Conservation (phyloP, 305 asterid species). For the Fraxinus baroniana region DNA sequence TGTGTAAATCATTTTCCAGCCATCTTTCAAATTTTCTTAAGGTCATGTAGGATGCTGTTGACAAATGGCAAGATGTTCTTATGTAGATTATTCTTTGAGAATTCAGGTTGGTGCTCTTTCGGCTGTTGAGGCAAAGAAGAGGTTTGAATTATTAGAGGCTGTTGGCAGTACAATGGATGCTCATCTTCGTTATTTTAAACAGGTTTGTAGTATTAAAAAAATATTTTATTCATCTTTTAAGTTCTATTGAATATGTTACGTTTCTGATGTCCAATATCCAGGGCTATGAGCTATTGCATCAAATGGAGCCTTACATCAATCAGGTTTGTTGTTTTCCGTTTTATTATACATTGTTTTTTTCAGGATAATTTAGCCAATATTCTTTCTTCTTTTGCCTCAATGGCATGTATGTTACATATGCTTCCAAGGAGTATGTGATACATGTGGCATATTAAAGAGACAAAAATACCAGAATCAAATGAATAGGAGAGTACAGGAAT, state of each 20-base stretch:
- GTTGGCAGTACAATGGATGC: constrained; percentile 86
- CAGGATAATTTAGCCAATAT: constrained; percentile 5
- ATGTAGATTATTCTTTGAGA: constrained; percentile 26
- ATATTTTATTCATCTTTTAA: neutral
- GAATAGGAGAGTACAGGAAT: neutral
- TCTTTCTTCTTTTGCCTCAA: constrained; percentile 9
- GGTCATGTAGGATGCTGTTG: constrained; percentile 5
- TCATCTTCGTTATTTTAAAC: constrained; percentile 82
- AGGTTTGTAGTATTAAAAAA: constrained; percentile 41
- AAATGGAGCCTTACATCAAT: constrained; percentile 90
- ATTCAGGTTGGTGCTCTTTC: constrained; percentile 83
- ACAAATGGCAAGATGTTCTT: constrained; percentile 17
- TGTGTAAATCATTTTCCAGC: constrained; percentile 33
- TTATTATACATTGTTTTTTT: constrained; percentile 2
- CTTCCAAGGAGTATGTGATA: neutral
- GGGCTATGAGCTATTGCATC: constrained; percentile 90
- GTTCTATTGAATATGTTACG: constrained; percentile 22
- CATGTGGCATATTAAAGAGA: constrained; percentile 3
- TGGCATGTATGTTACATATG: neutral
- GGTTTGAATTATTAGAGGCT: constrained; percentile 84
- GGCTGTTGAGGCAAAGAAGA: constrained; percentile 87
- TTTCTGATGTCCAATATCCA: constrained; percentile 37
- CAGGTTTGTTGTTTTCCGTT: constrained; percentile 50
- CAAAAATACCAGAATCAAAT: neutral
- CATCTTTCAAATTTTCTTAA: constrained; percentile 6